A percentile compares a stretch with the other conserved stretches of the same genome.
Conservation (phyloP, 495 filamentous ascomycete genomes). For the Talaromyces stipitatus region DNA sequence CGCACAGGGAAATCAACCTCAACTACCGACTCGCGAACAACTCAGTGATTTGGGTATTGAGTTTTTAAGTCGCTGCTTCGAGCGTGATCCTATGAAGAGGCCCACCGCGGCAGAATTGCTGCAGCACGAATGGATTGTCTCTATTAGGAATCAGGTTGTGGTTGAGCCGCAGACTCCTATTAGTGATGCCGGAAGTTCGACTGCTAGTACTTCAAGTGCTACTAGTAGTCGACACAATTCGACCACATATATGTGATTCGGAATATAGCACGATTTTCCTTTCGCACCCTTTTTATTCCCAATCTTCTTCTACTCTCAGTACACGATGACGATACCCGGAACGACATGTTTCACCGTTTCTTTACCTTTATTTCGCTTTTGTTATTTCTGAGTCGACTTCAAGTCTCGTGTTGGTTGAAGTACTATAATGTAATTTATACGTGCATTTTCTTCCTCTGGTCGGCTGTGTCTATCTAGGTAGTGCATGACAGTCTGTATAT, state of each 20-base stretch:
- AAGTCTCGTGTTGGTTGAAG: not conserved
- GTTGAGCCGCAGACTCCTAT: constrained; percentile 43
- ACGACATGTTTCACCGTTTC: not conserved
- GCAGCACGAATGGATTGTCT: constrained; percentile 92
- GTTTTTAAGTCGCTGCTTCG: constrained; percentile 82
- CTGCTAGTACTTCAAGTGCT: constrained; percentile 21
- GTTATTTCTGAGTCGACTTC: not conserved
- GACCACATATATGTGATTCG: not conserved
- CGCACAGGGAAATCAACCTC: constrained; percentile 86
- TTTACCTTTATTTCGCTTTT: not conserved
- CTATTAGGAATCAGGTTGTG: constrained; percentile 52
- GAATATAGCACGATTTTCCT: not conserved
- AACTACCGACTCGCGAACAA: constrained; percentile 74
- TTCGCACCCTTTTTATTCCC: not conserved
- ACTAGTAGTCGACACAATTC: not conserved
- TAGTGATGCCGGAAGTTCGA: constrained; percentile 26
- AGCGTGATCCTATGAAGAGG: constrained; percentile 70
- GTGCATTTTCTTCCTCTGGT: not conserved
- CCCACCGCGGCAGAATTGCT: constrained; percentile 82
- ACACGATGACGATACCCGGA: constrained; percentile 2
- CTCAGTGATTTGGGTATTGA: constrained; percentile 78
- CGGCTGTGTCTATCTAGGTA: not conserved
- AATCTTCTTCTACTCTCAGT: not conserved
- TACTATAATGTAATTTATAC: not conserved
- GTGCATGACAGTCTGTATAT: not conserved